Conservation (phyloP, 805 yeast genomes). For the Hanseniaspora meyeri region DNA sequence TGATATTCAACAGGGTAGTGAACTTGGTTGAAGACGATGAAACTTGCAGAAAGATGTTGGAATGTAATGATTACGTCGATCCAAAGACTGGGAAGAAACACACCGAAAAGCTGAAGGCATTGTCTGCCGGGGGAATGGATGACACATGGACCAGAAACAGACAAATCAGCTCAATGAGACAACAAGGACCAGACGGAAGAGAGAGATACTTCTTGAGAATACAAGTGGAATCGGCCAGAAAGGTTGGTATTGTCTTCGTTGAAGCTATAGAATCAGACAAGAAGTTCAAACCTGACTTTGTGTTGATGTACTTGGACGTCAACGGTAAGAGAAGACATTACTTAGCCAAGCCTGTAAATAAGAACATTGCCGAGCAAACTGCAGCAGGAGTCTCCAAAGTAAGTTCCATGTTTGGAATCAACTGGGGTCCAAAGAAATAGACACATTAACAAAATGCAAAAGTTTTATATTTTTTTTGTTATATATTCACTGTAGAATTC, state of each 20-base stretch:
- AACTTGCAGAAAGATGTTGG: slow-evolving; percentile 44
- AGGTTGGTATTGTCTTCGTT: slow-evolving; percentile 58
- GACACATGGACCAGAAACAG: slow-evolving; percentile 83
- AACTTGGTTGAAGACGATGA: slow-evolving; percentile 58
- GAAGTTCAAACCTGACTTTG: slow-evolving; percentile 53
- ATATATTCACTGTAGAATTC: neutral
- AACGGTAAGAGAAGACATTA: slow-evolving; percentile 59
- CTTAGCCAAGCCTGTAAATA: slow-evolving; percentile 50
- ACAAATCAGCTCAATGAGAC: slow-evolving; percentile 58
- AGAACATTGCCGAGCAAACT: slow-evolving; percentile 27
- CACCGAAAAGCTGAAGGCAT: slow-evolving; percentile 61
- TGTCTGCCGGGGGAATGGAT: slow-evolving; percentile 53
- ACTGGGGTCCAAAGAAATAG: slow-evolving; percentile 75
- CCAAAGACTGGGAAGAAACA: slow-evolving; percentile 18
- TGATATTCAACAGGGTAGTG: slow-evolving; percentile 78
- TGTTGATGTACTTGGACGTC: slow-evolving; percentile 64
- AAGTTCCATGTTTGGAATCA: slow-evolving; percentile 63
- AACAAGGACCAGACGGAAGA: slow-evolving; percentile 57
- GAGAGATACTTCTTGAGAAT: slow-evolving; percentile 77
- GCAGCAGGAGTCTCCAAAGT: neutral
- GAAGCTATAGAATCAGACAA: slow-evolving; percentile 62
- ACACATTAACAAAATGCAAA: neutral
- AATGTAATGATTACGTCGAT: slow-evolving; percentile 30
- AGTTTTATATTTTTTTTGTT: neutral
- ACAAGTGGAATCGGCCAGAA: slow-evolving; percentile 61